phyloP scores from a whole-genome alignment of 169 alveolate genomes.

The Ichthyophthirius multifiliis region DNA sequence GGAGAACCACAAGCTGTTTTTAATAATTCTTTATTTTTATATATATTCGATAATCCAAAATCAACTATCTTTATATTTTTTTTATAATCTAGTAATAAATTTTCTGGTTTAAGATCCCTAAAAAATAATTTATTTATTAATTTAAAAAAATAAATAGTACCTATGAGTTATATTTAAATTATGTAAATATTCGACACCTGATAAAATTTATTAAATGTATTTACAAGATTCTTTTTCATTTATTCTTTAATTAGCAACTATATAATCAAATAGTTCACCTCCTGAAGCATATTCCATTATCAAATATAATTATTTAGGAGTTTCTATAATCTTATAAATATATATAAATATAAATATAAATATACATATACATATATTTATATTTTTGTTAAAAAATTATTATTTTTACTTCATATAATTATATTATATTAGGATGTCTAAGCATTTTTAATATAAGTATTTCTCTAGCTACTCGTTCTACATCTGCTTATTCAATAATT shows the following conservation, averaged over 20 bases:
- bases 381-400: neutral
- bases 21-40: conserved; percentile 18
- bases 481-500: conserved; percentile 72
- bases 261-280: conserved; percentile 90
- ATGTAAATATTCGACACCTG: conserved; percentile 72
- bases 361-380: neutral
- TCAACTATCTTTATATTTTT: conserved; percentile 66
- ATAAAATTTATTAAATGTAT: conserved; percentile 54
- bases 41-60: conserved; percentile 69
- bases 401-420: conserved; percentile 54
- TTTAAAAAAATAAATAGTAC: neutral
- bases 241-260: conserved; percentile 68
- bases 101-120: conserved; percentile 76
- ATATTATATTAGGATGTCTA: conserved; percentile 74
- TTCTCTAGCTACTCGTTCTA: conserved; percentile 75
- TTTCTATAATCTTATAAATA: conserved; percentile 85
- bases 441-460: conserved; percentile 64
- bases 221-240: conserved; percentile 68
- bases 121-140: neutral
- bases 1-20: conserved; percentile 83
- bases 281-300: conserved; percentile 91
- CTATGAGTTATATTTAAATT: conserved; percentile 64
- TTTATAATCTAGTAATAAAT: conserved; percentile 60
- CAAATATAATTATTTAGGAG: conserved; percentile 76
- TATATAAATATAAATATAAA: conserved; percentile 51